These are phyloP conservation scores for Rugonectria rugulosa DNA, from an alignment of 2,329 filamentous ascomycete species.

Conservation along the genomic window DNA sequence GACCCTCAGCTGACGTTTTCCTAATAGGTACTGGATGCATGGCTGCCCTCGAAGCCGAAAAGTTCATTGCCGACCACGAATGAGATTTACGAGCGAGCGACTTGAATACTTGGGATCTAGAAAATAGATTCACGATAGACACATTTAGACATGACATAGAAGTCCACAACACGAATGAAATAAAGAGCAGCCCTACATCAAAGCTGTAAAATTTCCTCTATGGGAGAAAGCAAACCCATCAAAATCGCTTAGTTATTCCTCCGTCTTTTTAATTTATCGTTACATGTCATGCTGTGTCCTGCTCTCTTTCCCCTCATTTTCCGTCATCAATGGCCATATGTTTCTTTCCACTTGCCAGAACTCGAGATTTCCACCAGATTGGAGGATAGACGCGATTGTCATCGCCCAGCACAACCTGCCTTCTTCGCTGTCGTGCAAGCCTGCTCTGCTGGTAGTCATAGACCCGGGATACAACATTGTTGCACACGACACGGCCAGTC, in stretches of 20 bases:
- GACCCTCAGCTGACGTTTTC: too few relatives aligned
- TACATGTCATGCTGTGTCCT: background rate
- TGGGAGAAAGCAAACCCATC: background rate
- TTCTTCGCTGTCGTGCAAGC: too few relatives aligned
- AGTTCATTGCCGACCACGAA: slow-evolving; percentile 83
- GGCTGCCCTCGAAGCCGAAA: slow-evolving; percentile 94
- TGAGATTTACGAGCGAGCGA: slow-evolving; percentile 36
- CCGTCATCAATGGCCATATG: background rate
- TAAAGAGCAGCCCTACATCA: slow-evolving; percentile 12
- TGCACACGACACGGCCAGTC: too few relatives aligned
- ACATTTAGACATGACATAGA: slow-evolving; percentile 25
- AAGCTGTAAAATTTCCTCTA: slow-evolving; percentile 21
- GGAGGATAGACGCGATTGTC: too few relatives aligned
- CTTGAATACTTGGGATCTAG: slow-evolving; percentile 23
- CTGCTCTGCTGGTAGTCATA: too few relatives aligned
- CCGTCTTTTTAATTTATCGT: slow-evolving; percentile 4
- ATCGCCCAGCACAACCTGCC: too few relatives aligned
- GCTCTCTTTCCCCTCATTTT: background rate
- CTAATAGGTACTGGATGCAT: slow-evolving; percentile 85
- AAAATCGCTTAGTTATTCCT: slow-evolving; percentile 18
- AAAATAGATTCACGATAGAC: slow-evolving; percentile 34
- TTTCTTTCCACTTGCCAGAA: too few relatives aligned
- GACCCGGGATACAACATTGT: too few relatives aligned
- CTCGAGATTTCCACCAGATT: too few relatives aligned
- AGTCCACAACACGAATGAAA: slow-evolving; percentile 17